Conservation (phyloP, 768 basidiomycete genomes). For the Lactarius quietus region DNA sequence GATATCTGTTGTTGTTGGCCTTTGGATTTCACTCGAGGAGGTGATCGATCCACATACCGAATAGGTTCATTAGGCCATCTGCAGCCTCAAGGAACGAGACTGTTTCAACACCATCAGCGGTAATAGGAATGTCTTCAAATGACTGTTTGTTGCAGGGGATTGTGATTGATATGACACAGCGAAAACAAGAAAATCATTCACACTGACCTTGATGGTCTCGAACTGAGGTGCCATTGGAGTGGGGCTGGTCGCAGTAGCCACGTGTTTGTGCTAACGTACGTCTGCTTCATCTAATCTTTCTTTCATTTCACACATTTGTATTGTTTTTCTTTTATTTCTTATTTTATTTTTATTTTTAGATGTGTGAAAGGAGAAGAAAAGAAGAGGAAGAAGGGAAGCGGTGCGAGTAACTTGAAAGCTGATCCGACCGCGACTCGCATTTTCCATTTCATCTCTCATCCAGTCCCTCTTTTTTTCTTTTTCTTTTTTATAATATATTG, state of each 20-base stretch:
- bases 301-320: not conserved
- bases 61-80: conserved; percentile 75
- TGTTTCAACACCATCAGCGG: conserved; percentile 77
- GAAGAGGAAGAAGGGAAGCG: not conserved
- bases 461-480: not conserved
- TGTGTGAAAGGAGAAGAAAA: not conserved
- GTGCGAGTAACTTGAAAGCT: conserved; percentile 1
- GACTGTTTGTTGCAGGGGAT: conserved; percentile 47
- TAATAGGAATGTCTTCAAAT: conserved; percentile 78
- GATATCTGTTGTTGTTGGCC: conserved; percentile 44
- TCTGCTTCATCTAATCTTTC: not conserved
- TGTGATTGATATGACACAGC: conserved; percentile 9
- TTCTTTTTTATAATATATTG: not conserved
- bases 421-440: not conserved
- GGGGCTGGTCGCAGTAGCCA: conserved; percentile 11
- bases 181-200: conserved; percentile 1
- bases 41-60: conserved; percentile 45
- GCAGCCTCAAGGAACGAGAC: conserved; percentile 79
- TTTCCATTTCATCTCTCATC: not conserved
- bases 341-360: not conserved
- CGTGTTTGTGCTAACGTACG: conserved; percentile 1
- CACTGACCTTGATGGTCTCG: conserved; percentile 59
- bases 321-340: not conserved
- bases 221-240: conserved; percentile 54
- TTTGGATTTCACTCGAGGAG: not conserved